These are phyloP conservation scores for Colletotrichum sp. DNA, from an alignment of 2,329 filamentous ascomycete genomes.

Conservation along the genomic window DNA sequence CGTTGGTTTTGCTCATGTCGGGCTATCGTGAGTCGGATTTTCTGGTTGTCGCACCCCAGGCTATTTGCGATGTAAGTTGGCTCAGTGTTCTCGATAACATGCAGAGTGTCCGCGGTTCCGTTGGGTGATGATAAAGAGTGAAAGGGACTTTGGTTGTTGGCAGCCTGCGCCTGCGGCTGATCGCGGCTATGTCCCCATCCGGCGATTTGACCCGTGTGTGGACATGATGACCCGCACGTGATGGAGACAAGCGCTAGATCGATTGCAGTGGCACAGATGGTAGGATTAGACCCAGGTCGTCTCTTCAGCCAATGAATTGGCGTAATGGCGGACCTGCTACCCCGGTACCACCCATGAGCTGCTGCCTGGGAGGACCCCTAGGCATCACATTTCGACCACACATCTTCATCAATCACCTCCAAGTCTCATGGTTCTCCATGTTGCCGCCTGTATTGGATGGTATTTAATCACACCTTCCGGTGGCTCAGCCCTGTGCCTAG, in stretches of 20 bases:
- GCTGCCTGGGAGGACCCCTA: background rate
- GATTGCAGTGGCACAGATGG: background rate
- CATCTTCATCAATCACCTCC: background rate
- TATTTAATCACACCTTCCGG: background rate
- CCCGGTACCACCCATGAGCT: background rate
- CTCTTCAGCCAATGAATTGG: background rate
- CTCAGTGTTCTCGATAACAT: background rate
- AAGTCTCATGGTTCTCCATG: background rate
- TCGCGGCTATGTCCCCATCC: background rate
- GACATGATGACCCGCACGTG: background rate
- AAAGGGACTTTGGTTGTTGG: background rate
- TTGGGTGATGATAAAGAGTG: background rate
- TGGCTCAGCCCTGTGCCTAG: background rate
- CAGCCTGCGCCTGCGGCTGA: background rate
- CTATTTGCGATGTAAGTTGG: background rate
- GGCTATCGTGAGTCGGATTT: background rate
- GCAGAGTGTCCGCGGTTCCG: background rate
- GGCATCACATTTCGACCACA: background rate
- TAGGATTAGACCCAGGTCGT: background rate
- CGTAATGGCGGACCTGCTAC: background rate
- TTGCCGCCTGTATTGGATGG: background rate
- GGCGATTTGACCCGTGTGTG: background rate
- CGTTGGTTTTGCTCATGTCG: background rate
- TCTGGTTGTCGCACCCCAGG: background rate
- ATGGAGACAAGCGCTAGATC: background rate